Evolutionary conservation across 768 basidiomycete genomes (phyloP).

Genomic region (Dioszegia hungarica): DNA sequence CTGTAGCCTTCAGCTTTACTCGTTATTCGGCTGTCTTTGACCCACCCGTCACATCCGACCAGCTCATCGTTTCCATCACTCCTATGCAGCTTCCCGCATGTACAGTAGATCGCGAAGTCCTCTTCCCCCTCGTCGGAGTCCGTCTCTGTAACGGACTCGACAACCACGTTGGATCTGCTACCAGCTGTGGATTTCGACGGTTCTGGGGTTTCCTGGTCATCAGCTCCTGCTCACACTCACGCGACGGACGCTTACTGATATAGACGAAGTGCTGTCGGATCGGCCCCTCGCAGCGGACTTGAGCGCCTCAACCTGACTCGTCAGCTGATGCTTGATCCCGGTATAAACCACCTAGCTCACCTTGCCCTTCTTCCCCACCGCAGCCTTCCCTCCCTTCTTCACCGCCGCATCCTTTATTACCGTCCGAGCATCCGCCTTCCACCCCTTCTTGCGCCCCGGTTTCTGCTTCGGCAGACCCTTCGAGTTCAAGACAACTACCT

Average conservation of each 20-base stretch:
- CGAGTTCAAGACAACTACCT: not conserved
- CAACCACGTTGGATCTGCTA: not conserved
- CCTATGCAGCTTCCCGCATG: slow-evolving; percentile 35
- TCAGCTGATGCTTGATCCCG: not conserved
- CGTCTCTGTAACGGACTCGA: not conserved
- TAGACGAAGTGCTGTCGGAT: not conserved
- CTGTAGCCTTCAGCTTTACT: slow-evolving; percentile 7
- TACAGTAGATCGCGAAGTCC: slow-evolving; percentile 31
- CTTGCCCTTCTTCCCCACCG: slow-evolving; percentile 5
- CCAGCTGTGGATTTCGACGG: not conserved
- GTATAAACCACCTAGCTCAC: not conserved
- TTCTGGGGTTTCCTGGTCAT: not conserved
- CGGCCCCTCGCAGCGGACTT: slow-evolving; percentile 1
- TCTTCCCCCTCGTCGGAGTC: slow-evolving; percentile 9
- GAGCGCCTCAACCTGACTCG: slow-evolving; percentile 1
- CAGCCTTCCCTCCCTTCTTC: not conserved
- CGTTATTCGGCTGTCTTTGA: not conserved
- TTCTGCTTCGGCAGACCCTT: not conserved
- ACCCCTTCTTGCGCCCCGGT: not conserved
- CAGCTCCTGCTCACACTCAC: not conserved
- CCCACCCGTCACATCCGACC: slow-evolving; percentile 40
- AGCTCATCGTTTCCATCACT: slow-evolving; percentile 38
- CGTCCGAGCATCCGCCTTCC: no score
- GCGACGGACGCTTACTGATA: not conserved
- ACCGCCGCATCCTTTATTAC: not conserved